These are phyloP conservation scores for Candida mattraensis DNA, from an alignment of 805 yeast genomes.

Conservation along the genomic window DNA sequence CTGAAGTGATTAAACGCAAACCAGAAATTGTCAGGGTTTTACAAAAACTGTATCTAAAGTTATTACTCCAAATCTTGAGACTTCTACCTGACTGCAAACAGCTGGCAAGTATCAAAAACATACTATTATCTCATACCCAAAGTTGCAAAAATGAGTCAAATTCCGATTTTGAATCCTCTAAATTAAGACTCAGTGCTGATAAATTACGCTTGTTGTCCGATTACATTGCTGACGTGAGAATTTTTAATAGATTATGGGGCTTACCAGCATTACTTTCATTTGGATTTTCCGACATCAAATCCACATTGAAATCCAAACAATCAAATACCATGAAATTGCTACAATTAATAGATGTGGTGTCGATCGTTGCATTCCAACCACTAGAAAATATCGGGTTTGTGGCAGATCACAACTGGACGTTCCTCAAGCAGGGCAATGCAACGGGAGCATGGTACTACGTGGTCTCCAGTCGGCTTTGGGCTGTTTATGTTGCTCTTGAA, in stretches of 20 bases:
- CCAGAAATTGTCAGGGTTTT: slow-evolving; percentile 17
- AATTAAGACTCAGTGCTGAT: slow-evolving; percentile 8
- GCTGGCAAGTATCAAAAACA: neutral
- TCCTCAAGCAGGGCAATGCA: slow-evolving; percentile 16
- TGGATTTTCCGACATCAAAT: slow-evolving; percentile 19
- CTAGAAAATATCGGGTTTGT: slow-evolving; percentile 37
- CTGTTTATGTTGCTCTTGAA: slow-evolving; percentile 35
- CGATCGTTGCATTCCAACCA: slow-evolving; percentile 34
- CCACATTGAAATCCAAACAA: slow-evolving; percentile 9
- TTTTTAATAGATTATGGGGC: slow-evolving; percentile 38
- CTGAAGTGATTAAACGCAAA: slow-evolving; percentile 25
- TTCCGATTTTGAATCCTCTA: neutral
- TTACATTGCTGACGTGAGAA: slow-evolving; percentile 36
- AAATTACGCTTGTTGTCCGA: slow-evolving; percentile 29
- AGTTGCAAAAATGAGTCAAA: slow-evolving; percentile 2
- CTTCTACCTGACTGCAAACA: too few species aligned
- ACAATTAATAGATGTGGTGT: slow-evolving; percentile 25
- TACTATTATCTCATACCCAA: neutral
- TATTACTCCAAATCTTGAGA: slow-evolving; percentile 1
- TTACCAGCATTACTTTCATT: slow-evolving; percentile 30
- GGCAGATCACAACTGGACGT: slow-evolving; percentile 33
- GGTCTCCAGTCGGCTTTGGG: slow-evolving; percentile 36
- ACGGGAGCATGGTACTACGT: slow-evolving; percentile 32
- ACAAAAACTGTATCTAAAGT: slow-evolving; percentile 7
- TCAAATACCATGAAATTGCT: slow-evolving; percentile 22